Evolutionary conservation across 148 eudicot species (phyloP), one percentile per base, ranked within the genome.

Genomic region (Chenopodium quinoa): DNA sequence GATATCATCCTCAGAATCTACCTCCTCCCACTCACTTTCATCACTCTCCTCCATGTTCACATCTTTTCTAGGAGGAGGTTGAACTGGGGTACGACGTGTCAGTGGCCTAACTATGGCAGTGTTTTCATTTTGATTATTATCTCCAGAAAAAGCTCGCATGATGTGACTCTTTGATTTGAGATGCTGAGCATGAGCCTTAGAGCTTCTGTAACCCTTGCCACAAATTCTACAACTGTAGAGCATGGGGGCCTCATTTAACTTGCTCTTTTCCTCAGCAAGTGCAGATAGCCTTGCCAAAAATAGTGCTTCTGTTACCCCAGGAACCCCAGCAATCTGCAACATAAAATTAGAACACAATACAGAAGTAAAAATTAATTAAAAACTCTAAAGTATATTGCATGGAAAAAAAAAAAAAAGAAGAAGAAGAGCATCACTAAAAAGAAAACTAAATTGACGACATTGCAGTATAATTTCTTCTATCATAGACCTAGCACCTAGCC

Each of bases 141-240:
- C 85, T 34, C 84, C 91, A 76, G 89, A 92, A 48, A 94, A 92
- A 82, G 93, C 94, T 79, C 94, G 88, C 66, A 86, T 9, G 65
- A 90, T 73, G 82, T 97, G 99, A 83, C 79, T 88, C 85, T 87
- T 89, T 44, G 99, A 97, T 65, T 90, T 86, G 47, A 94, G 89
- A 90, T 97, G 99, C 82, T 97, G 98, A 44, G 92, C 98, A 82
- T 94, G 98, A 72, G 99, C 98, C 90, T 97, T 94, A 1, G 94
- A 83, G 85, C 95, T 94, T 91, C 93, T 89, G 84, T 97, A 97
- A 40, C 92, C 97, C 86, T 97, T 97, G 72, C 89, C 90, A 83
- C 99, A 97, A 81, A 90, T 86, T 65, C 89, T 90, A 87, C 99
- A 97, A 47, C 89, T 94, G 80, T 94, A 97, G 47, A 94, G 89